Percentiles rank a stretch among this genome's conserved stretches.
phyloP scores from a whole-genome alignment of 1,139 yeast genomes.

The Geotrichum candidum region DNA sequence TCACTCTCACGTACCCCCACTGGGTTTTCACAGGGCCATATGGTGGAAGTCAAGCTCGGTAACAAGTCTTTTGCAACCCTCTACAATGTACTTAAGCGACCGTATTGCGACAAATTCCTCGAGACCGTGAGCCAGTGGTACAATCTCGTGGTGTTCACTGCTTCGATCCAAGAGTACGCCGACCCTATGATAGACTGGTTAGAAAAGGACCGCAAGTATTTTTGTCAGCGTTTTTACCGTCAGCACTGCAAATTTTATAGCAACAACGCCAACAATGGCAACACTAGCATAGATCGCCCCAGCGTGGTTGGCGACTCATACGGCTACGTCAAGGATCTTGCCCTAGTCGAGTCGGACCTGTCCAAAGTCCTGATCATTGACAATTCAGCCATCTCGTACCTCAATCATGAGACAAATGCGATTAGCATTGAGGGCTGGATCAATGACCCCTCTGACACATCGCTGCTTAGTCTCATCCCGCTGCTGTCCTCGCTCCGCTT shows the following conservation, averaged over 20 bases:
- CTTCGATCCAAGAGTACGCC: slow-evolving; percentile 90
- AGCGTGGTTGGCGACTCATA: slow-evolving; percentile 32
- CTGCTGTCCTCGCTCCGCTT: slow-evolving; percentile 70
- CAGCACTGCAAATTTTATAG: slow-evolving; percentile 58
- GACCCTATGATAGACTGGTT: slow-evolving; percentile 95
- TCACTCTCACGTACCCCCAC: slow-evolving; percentile 60
- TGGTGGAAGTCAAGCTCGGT: slow-evolving; percentile 78
- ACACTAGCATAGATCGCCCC: background rate
- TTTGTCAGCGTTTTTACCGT: slow-evolving; percentile 65
- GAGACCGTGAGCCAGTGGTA: slow-evolving; percentile 80
- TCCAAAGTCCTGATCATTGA: slow-evolving; percentile 76
- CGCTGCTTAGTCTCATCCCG: slow-evolving; percentile 73
- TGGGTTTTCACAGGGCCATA: slow-evolving; percentile 53
- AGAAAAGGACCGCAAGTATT: slow-evolving; percentile 48
- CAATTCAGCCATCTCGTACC: slow-evolving; percentile 86
- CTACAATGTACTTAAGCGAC: slow-evolving; percentile 87
- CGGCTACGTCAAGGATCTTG: slow-evolving; percentile 83
- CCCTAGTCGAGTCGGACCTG: slow-evolving; percentile 50
- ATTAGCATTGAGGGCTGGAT: slow-evolving; percentile 97
- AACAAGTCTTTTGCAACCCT: slow-evolving; percentile 58
- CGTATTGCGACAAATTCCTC: slow-evolving; percentile 80
- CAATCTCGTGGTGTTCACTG: slow-evolving; percentile 52
- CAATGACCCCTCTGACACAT: slow-evolving; percentile 84
- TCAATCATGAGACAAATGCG: slow-evolving; percentile 79
- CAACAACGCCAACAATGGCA: background rate